A percentile compares a stretch with the other conserved stretches of the same genome.
Conservation (phyloP, 1,284 basidiomycete genomes). For the Tilletiopsis washingtonensis region DNA sequence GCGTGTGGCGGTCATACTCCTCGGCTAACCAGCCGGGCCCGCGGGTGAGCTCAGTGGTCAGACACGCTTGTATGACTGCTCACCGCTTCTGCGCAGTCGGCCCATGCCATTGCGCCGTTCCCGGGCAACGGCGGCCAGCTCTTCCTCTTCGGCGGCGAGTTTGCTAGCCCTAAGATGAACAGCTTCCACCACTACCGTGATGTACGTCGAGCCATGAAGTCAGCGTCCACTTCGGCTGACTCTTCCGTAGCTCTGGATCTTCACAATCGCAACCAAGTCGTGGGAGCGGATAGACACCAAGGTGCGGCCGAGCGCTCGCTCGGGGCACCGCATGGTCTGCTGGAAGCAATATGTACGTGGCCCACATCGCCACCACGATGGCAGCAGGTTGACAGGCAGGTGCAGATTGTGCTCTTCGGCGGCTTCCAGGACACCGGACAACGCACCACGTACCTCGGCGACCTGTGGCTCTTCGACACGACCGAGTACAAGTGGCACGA, state of each 20-base stretch:
- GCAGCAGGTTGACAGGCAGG: too few relatives aligned
- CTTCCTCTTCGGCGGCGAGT: slow-evolving; percentile 47
- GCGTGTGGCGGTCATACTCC: slow-evolving; percentile 37
- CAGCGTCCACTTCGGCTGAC: not conserved
- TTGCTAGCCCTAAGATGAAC: slow-evolving; percentile 71
- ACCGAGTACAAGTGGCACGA: slow-evolving; percentile 82
- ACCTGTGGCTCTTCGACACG: slow-evolving; percentile 80
- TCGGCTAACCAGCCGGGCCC: slow-evolving; percentile 44
- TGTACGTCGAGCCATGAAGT: slow-evolving; percentile 57
- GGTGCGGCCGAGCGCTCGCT: slow-evolving; percentile 68
- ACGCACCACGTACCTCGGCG: slow-evolving; percentile 71
- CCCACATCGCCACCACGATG: too few relatives aligned
- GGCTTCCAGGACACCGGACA: slow-evolving; percentile 75
- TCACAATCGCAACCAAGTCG: slow-evolving; percentile 50
- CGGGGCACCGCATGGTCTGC: slow-evolving; percentile 74
- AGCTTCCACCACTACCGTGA: slow-evolving; percentile 86
- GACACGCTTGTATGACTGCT: too few relatives aligned
- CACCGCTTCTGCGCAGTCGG: too few relatives aligned
- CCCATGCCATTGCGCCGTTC: slow-evolving; percentile 41
- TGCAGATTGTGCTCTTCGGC: slow-evolving; percentile 66
- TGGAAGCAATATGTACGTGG: slow-evolving; percentile 71
- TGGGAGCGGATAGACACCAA: slow-evolving; percentile 91
- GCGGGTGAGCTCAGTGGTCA: too few relatives aligned
- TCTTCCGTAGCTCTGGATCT: slow-evolving; percentile 24
- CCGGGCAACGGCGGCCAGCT: slow-evolving; percentile 41